Evolutionary conservation across 2,329 filamentous ascomycete species (phyloP), one percentile per base, ranked within the genome.

Genomic region (Lecanicillium sp.): DNA sequence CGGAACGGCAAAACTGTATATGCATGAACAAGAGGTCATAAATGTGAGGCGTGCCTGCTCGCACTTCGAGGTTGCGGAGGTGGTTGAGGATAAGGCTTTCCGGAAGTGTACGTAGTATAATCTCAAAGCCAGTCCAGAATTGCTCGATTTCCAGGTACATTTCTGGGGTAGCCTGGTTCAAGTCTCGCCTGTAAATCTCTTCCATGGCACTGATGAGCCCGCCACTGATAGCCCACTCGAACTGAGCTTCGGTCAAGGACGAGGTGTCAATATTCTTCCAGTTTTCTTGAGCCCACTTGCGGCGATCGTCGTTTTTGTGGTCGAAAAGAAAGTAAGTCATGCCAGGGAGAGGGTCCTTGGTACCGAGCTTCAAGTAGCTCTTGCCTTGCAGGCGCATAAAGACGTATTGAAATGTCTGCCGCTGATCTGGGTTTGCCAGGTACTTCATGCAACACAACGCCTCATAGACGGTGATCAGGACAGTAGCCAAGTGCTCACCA

Each of bases 381-480:
- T 82, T 89, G 12, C 77, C 77, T 38, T 64, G 62, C 3, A 94
- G 79, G 17, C 87, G 72, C 48, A 77, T 71, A 57, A 97, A 96
- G 10, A 94, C 87, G 48, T 74, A 78, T 55, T 95, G 84, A 56
- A 97, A 95, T 47, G 80, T 56, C 1, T 56, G 50, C 3, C 71
- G 66, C 46, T 70, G 69, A 4, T 69, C 67, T 2, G 71, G 65
- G n/a, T 66, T 49, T 32, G 62, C 71, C 44, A 96, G 69, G 55
- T 94, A 87, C 1, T 83, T 72, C 48, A 88, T 78, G 58, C 84
- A 94, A 57, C 88, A 94, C 37, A 97, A 66, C 0, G 84, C 82
- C 58, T 97, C 90, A 51, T 94, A 95, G 20, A 97, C 76, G 10
- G 87, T 82, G 42, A 92, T 75, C 36, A 94, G 74, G 6, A 86